These are phyloP conservation scores for Myxozyma neotropica DNA, from an alignment of 805 yeast species.

Conservation along the genomic window DNA sequence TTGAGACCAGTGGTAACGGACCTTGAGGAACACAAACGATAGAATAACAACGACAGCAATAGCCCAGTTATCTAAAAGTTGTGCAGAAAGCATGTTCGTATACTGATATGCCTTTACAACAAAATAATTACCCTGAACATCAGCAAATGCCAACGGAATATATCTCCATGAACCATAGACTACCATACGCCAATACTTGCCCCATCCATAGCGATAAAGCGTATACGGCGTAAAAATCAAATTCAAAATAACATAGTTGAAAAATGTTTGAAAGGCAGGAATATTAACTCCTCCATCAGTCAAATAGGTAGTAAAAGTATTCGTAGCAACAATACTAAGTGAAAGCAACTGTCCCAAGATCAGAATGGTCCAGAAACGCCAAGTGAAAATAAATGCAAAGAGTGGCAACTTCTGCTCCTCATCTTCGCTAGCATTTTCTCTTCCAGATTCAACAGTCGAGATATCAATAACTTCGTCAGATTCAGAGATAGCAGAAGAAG, in stretches of 20 bases:
- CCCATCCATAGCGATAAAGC: constrained; percentile 46
- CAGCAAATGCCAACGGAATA: constrained; percentile 49
- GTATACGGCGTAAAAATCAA: constrained; percentile 47
- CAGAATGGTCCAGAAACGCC: constrained; percentile 48
- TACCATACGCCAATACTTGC: constrained; percentile 41
- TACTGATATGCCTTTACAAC: constrained; percentile 50
- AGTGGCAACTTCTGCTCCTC: neutral
- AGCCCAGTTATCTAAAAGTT: constrained; percentile 50
- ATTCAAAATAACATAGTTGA: constrained; percentile 46
- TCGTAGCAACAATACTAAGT: constrained; percentile 48
- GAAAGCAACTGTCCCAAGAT: constrained; percentile 49
- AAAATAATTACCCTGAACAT: constrained; percentile 52
- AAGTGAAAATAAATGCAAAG: constrained; percentile 40
- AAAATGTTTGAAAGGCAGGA: constrained; percentile 51
- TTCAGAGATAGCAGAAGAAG: neutral
- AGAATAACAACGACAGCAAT: constrained; percentile 50
- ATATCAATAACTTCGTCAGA: neutral
- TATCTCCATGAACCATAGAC: constrained; percentile 49
- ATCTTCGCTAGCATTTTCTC: neutral
- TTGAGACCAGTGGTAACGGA: constrained; percentile 52
- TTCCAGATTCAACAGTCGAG: neutral
- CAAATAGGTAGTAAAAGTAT: constrained; percentile 48
- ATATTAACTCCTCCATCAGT: constrained; percentile 45
- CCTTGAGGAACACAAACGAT: constrained; percentile 48
- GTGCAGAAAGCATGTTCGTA: constrained; percentile 49